Conservation (phyloP, 805 yeast genomes). For the Hanseniaspora valbyensis region DNA sequence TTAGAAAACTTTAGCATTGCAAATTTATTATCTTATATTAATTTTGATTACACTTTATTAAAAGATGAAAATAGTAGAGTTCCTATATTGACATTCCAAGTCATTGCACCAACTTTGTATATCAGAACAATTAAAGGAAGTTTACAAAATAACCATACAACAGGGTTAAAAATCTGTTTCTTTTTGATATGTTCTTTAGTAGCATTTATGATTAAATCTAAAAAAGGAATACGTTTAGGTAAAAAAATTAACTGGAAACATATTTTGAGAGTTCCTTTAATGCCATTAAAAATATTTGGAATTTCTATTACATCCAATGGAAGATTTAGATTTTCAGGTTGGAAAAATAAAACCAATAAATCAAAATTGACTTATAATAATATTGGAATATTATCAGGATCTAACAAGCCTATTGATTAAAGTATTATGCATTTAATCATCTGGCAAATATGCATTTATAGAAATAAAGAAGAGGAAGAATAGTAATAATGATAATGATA, state of each 20-base stretch:
- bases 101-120: neutral
- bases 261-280: neutral
- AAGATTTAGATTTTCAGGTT: neutral
- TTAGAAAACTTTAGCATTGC: neutral
- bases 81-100: neutral
- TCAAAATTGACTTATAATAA: conserved; percentile 6
- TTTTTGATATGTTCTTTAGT: neutral
- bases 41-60: neutral
- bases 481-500: too few relatives aligned
- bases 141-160: neutral
- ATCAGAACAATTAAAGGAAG: neutral
- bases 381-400: conserved; percentile 1
- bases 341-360: neutral
- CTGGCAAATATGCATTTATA: too few relatives aligned
- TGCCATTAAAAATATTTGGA: neutral
- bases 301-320: neutral
- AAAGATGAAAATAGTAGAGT: neutral
- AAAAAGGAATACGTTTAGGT: neutral
- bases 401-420: neutral
- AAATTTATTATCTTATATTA: neutral
- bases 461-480: too few relatives aligned
- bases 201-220: neutral
- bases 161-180: neutral
- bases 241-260: neutral
- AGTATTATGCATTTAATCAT: too few relatives aligned